Percentiles rank a stretch among this genome's conserved stretches.
Evolutionary conservation across 2,329 filamentous ascomycete genomes (phyloP).

Genomic region (Aspergillus felis): DNA sequence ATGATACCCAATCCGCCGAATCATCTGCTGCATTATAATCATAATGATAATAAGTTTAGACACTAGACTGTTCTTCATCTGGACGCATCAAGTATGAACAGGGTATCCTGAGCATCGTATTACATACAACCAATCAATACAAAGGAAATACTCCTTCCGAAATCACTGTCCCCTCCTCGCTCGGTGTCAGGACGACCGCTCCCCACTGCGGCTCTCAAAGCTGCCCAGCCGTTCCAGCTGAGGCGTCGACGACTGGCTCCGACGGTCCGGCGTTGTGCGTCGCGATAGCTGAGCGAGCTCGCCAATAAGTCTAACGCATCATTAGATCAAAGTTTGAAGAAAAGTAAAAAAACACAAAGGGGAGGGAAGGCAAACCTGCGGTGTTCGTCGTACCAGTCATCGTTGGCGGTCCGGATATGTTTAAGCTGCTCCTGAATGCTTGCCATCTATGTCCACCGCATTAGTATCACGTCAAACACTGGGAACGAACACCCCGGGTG

Average conservation of each 20-base stretch:
- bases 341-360: background rate
- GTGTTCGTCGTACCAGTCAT: slow-evolving; percentile 44
- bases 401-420: slow-evolving; percentile 42
- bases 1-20: background rate
- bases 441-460: slow-evolving; percentile 35
- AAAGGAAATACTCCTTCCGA: slow-evolving; percentile 15
- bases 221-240: slow-evolving; percentile 17
- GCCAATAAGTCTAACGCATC: slow-evolving; percentile 33
- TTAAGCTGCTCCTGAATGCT: slow-evolving; percentile 47
- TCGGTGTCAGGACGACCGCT: slow-evolving; percentile 7
- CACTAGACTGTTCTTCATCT: background rate
- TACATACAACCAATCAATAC: slow-evolving; percentile 20
- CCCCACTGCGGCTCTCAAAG: slow-evolving; percentile 7
- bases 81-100: slow-evolving; percentile 4
- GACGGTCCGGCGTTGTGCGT: slow-evolving; percentile 24
- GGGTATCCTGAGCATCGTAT: slow-evolving; percentile 27
- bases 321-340: slow-evolving; percentile 2
- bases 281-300: slow-evolving; percentile 35
- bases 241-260: slow-evolving; percentile 28
- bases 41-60: slow-evolving; percentile 1
- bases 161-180: background rate
- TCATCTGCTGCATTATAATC: background rate
- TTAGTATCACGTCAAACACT: slow-evolving; percentile 16
- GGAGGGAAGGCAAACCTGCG: slow-evolving; percentile 29
- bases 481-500: slow-evolving; percentile 16